Conservation (phyloP, 2,329 filamentous ascomycete genomes). For the Verticillium albo-atrum region DNA sequence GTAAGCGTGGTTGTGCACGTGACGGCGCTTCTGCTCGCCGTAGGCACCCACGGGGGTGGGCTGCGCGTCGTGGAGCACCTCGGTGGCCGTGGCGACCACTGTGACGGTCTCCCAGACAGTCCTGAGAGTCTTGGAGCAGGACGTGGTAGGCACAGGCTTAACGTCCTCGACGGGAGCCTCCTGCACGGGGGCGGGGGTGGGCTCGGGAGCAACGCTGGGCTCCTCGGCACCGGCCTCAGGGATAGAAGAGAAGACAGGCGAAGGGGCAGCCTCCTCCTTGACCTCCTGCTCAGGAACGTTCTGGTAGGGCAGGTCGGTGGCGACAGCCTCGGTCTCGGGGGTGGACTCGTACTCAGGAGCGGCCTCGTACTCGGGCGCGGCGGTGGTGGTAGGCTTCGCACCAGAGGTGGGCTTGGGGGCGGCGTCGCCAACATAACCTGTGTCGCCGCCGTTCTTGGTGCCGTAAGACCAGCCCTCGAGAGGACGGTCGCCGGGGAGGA, state of each 20-base stretch:
- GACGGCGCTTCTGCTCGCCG: slow-evolving; percentile 25
- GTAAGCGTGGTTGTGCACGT: slow-evolving; percentile 29
- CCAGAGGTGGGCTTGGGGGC: not conserved
- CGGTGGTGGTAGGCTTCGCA: slow-evolving; percentile 4
- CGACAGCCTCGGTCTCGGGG: not conserved
- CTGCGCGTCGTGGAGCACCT: slow-evolving; percentile 32
- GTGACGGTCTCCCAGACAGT: slow-evolving; percentile 43
- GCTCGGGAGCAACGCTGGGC: slow-evolving; percentile 1
- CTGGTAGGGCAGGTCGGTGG: not conserved
- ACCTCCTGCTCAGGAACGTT: not conserved
- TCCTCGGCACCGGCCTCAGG: slow-evolving; percentile 2
- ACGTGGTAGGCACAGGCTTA: slow-evolving; percentile 9
- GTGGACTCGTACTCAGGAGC: not conserved
- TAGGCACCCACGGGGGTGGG: slow-evolving; percentile 8
- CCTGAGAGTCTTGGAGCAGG: slow-evolving; percentile 21
- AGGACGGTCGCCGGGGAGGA: slow-evolving; percentile 52
- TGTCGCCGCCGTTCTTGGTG: slow-evolving; percentile 1
- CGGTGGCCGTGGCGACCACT: slow-evolving; percentile 39
- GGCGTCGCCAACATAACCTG: slow-evolving; percentile 2
- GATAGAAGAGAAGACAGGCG: slow-evolving; percentile 1
- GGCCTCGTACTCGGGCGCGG: not conserved
- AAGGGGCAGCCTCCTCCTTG: not conserved
- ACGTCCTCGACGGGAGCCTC: not conserved
- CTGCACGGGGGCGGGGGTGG: not conserved
- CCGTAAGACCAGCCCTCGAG: slow-evolving; percentile 45